A percentile compares a stretch with the other conserved stretches of the same genome.
Conservation (phyloP, 1,139 yeast species). For the Pneumocystis oryctolagi region DNA sequence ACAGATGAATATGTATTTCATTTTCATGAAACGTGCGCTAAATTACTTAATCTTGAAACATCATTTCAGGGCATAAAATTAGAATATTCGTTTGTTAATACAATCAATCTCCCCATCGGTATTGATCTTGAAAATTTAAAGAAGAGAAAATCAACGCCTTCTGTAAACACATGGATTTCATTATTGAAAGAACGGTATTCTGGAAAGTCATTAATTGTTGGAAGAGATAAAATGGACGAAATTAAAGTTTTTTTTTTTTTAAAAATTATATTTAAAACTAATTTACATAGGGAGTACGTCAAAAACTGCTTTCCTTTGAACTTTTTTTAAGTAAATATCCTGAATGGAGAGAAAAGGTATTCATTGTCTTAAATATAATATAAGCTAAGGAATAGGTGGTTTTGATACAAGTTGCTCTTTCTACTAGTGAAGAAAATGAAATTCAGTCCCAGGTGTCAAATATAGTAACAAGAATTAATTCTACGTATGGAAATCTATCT, state of each 20-base stretch:
- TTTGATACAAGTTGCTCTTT: slow-evolving; percentile 66
- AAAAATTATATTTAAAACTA: not conserved
- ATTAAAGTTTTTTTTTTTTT: slow-evolving; percentile 39
- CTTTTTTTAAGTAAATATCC: slow-evolving; percentile 59
- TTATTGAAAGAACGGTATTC: slow-evolving; percentile 68
- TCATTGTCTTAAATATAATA: not conserved
- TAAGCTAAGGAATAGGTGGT: slow-evolving; percentile 25
- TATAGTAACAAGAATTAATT: slow-evolving; percentile 73
- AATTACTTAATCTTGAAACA: slow-evolving; percentile 70
- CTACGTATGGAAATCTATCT: slow-evolving; percentile 57
- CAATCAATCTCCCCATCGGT: slow-evolving; percentile 69
- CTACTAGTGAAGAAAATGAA: slow-evolving; percentile 30
- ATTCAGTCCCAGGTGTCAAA: slow-evolving; percentile 59
- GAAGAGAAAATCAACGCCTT: slow-evolving; percentile 32
- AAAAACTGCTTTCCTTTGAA: slow-evolving; percentile 77
- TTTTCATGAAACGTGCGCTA: slow-evolving; percentile 77
- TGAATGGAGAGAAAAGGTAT: slow-evolving; percentile 45
- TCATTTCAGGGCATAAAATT: slow-evolving; percentile 58
- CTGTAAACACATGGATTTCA: slow-evolving; percentile 54
- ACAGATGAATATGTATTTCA: slow-evolving; percentile 88
- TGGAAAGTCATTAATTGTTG: slow-evolving; percentile 54
- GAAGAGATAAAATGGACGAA: slow-evolving; percentile 76
- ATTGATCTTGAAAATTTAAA: slow-evolving; percentile 56
- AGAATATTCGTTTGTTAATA: slow-evolving; percentile 50
- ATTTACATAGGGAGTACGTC: slow-evolving; percentile 40